A percentile compares a stretch with the other conserved stretches of the same genome.
phyloP scores from a whole-genome alignment of 2,329 filamentous ascomycete species.

The Diaporthe sp. region DNA sequence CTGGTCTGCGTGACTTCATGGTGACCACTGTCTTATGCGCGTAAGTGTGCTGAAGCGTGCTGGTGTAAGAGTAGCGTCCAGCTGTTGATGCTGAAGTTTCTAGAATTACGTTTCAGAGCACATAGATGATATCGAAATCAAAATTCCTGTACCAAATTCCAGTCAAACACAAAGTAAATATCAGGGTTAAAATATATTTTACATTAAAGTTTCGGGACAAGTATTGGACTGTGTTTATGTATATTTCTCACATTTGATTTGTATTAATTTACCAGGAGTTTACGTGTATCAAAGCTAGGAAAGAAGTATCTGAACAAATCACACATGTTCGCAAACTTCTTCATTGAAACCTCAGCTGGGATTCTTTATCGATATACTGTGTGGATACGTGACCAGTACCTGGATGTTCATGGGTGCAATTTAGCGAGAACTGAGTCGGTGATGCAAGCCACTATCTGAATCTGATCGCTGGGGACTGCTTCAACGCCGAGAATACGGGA shows the following conservation, averaged over 20 bases:
- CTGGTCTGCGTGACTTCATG: neutral
- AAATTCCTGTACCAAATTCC: neutral
- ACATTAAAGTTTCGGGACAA: too few species aligned
- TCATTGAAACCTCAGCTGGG: neutral
- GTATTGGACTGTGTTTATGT: too few species aligned
- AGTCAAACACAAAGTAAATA: neutral
- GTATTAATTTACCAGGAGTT: neutral
- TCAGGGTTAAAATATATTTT: too few species aligned
- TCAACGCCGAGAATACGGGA: neutral
- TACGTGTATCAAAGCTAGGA: neutral
- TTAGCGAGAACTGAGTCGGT: neutral
- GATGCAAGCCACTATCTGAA: neutral
- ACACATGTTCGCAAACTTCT: neutral
- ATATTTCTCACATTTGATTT: neutral
- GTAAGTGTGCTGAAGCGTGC: neutral
- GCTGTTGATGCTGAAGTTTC: neutral
- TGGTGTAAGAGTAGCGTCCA: neutral
- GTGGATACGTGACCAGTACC: neutral
- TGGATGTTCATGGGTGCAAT: neutral
- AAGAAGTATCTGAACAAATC: too few species aligned
- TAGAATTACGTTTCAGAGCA: neutral
- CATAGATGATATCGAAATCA: neutral
- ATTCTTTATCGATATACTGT: neutral
- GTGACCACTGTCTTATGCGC: neutral
- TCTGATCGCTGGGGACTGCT: neutral